Evolutionary conservation across 2,329 filamentous ascomycete genomes (phyloP).

Genomic region (Aspergillus transmontanensis): DNA sequence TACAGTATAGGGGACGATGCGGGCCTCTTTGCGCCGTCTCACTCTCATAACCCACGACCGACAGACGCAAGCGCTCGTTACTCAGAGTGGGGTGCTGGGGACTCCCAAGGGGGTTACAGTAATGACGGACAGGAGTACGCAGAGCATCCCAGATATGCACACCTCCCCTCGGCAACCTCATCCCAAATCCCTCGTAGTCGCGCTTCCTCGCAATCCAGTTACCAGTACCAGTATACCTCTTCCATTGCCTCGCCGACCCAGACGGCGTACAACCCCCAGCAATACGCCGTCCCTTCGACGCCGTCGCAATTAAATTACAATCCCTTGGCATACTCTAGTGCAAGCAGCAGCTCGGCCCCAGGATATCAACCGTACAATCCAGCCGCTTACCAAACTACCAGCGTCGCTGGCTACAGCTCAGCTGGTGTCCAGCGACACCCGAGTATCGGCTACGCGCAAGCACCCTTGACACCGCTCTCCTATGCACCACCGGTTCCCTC

Average conservation of each 20-base stretch:
- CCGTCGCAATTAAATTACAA: conserved; percentile 66
- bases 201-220: conserved; percentile 50
- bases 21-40: conserved; percentile 48
- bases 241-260: conserved; percentile 45
- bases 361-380: conserved; percentile 53
- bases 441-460: conserved; percentile 32
- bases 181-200: conserved; percentile 41
- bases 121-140: conserved; percentile 32
- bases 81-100: conserved; percentile 40
- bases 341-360: conserved; percentile 24
- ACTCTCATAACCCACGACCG: conserved; percentile 31
- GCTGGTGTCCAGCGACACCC: conserved; percentile 38
- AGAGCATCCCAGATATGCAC: conserved; percentile 37
- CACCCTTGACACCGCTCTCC: conserved; percentile 33
- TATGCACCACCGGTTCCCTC: conserved; percentile 28
- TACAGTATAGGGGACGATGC: conserved; percentile 77
- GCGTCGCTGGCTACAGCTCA: conserved; percentile 31
- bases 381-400: conserved; percentile 49
- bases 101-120: conserved; percentile 35
- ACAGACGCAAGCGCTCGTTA: conserved; percentile 39
- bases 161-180: conserved; percentile 35
- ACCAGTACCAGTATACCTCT: conserved; percentile 48
- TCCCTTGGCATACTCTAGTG: conserved; percentile 61
- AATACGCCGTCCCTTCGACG: conserved; percentile 54
- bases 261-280: conserved; percentile 64